A percentile compares a stretch with the other conserved stretches of the same genome.
These are phyloP conservation scores for Filobasidium floriforme DNA, from an alignment of 768 basidiomycete genomes.

Conservation along the genomic window DNA sequence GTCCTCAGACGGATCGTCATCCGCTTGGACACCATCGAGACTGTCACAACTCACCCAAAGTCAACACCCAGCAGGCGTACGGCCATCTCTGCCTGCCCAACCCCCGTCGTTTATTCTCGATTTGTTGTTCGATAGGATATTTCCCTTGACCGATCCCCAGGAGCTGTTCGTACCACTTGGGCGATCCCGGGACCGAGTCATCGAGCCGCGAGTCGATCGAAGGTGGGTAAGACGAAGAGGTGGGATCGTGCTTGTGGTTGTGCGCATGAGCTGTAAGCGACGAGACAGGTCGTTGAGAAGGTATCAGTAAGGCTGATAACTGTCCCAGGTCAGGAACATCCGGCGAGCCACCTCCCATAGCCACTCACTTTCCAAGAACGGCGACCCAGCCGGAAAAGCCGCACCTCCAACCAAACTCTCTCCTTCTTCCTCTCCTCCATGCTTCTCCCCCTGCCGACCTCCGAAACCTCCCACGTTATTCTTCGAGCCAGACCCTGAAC, in stretches of 20 bases:
- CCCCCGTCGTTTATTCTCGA: slow-evolving; percentile 79
- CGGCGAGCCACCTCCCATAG: too few species aligned
- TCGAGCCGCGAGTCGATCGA: too few species aligned
- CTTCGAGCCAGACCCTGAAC: neutral
- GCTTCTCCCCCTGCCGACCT: neutral
- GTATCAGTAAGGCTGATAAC: too few species aligned
- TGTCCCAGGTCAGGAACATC: too few species aligned
- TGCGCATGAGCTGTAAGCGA: too few species aligned
- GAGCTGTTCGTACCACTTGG: neutral
- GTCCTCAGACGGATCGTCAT: too few species aligned
- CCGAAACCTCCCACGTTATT: neutral
- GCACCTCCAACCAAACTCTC: neutral
- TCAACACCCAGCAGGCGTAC: slow-evolving; percentile 57
- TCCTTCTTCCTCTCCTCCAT: neutral
- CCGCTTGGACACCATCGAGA: too few species aligned
- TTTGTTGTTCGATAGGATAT: slow-evolving; percentile 58
- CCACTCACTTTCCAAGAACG: neutral
- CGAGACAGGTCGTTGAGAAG: too few species aligned
- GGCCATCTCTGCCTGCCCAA: slow-evolving; percentile 75
- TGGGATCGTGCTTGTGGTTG: too few species aligned
- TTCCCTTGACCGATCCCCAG: neutral
- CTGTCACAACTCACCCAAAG: slow-evolving; percentile 53
- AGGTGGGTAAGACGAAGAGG: too few species aligned
- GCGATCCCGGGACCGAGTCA: too few species aligned
- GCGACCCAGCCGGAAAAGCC: neutral